Conservation (phyloP, 2,329 filamentous ascomycete genomes). For the Ilyonectria mors-panacis region DNA sequence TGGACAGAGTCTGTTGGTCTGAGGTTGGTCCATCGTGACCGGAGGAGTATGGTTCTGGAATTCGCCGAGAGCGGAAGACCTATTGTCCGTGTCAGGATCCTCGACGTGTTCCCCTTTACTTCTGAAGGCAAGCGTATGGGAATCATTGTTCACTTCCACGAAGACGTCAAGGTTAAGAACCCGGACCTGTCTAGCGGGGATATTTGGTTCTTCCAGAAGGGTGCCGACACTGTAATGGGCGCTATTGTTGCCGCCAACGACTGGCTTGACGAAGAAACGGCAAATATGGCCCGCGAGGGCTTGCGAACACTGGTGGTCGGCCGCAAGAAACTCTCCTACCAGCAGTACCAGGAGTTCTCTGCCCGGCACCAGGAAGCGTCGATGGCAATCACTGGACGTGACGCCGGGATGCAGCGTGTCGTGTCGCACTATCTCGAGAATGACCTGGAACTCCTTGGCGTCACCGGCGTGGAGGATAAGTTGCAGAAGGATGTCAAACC, state of each 20-base stretch:
- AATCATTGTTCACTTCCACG: constrained; percentile 90
- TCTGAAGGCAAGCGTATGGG: constrained; percentile 99
- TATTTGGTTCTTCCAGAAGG: constrained; percentile 99
- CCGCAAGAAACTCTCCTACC: constrained; percentile 84
- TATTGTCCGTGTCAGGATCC: constrained; percentile 87
- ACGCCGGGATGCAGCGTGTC: constrained; percentile 84
- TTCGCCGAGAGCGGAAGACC: constrained; percentile 80
- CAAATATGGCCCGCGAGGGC: constrained; percentile 99
- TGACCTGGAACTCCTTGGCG: constrained; percentile 93
- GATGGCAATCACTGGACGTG: constrained; percentile 83
- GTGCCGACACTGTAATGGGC: constrained; percentile 98
- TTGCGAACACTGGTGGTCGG: constrained; percentile 94
- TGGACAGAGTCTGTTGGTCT: constrained; percentile 96
- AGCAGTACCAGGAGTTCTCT: constrained; percentile 87
- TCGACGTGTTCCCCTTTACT: constrained; percentile 97
- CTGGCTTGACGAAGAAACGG: constrained; percentile 98
- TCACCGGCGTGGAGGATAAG: constrained; percentile 98
- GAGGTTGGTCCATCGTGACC: constrained; percentile 86
- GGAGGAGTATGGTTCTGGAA: constrained; percentile 86
- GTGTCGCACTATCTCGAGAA: constrained; percentile 87
- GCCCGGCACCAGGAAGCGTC: constrained; percentile 83
- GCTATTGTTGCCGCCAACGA: constrained; percentile 95
- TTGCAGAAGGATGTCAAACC: constrained; percentile 96
- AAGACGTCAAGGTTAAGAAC: constrained; percentile 65
- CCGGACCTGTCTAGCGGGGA: constrained; percentile 74